Base-by-base conservation (phyloP, 768 basidiomycete species). In the Pleurotus citrinopileatus region DNA sequence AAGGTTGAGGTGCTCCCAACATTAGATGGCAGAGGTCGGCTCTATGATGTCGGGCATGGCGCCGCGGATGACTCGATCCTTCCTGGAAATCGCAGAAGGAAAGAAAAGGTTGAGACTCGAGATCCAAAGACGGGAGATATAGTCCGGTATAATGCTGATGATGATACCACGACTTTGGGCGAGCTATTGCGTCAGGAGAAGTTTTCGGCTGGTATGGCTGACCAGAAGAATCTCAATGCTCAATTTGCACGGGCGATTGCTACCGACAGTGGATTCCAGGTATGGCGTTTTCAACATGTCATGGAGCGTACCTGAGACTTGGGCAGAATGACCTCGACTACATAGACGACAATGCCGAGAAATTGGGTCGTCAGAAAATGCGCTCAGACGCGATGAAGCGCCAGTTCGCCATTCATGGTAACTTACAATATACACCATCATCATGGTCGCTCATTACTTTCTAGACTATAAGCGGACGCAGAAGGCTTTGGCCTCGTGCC, bases 261-360 rank as follows among this genome's bases (percentile, higher is more conserved):
- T 74, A 80, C 84, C 2, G 96, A 98, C 67, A 86, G 86, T 3
- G 89, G 89, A 61, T 99, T 94, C 65, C 72, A 91, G 74, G 93
- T 91, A 59, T 22, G 32, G 7, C 15, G 7, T 7, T 34, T 34
- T 34, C 32, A 7, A 7, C 32, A 7, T 7, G 7, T 34, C 32
- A 7, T 34, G 32, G 32, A 15, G n/a, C n/a, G n/a, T n/a, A n/a
- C n/a, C 32, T 36, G 4, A 50, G 4, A 6, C 9, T 32, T 4
- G 4, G 7, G 48, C 20, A 94, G 89, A 87, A 89, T 59, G 83
- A 95, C 61, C 73, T 95, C 27, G 97, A 98, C 42, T 98, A 98
- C 61, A 87, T 97, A 58, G 97, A 99, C 60, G 97, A 98, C 59
- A 96, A 98, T 65, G 94, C 94, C 0, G 96, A 96, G 63, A 87